Conservation (phyloP, 768 basidiomycete genomes). For the Hygrophoropsis aurantiaca region DNA sequence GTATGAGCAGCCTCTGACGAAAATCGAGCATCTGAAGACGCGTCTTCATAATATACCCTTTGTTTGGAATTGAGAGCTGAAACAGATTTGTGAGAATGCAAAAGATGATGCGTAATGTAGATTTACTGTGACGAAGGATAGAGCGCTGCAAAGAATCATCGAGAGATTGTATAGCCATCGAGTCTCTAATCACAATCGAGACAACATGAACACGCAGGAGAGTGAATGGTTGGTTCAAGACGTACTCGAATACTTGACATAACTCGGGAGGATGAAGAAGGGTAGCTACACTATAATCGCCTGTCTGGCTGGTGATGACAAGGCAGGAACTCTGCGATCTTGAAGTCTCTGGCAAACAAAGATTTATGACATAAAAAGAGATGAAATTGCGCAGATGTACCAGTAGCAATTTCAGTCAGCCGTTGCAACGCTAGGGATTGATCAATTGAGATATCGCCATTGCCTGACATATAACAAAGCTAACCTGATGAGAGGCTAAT, state of each 20-base stretch:
- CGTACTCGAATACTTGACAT: conserved; percentile 72
- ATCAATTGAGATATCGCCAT: conserved; percentile 3
- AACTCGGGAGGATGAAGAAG: conserved; percentile 58
- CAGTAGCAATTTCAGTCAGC: conserved; percentile 70
- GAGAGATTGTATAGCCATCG: conserved; percentile 57
- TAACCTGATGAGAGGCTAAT: conserved; percentile 65
- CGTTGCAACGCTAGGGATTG: conserved; percentile 52
- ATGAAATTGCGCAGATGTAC: conserved; percentile 28
- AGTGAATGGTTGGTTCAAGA: conserved; percentile 7
- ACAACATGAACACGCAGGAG: conserved; percentile 5
- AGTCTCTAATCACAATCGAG: conserved; percentile 41
- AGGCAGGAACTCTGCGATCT: conserved; percentile 68
- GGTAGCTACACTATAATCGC: conserved; percentile 70
- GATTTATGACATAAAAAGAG: not conserved
- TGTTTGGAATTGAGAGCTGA: conserved; percentile 68
- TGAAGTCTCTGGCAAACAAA: conserved; percentile 49
- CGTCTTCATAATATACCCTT: conserved; percentile 58
- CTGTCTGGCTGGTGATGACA: conserved; percentile 66
- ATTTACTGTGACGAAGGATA: conserved; percentile 64
- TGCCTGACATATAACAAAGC: conserved; percentile 4
- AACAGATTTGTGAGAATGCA: conserved; percentile 2
- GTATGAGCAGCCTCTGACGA: conserved; percentile 67
- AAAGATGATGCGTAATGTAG: not conserved
- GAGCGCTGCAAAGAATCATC: conserved; percentile 63
- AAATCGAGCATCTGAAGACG: conserved; percentile 63